A percentile compares a stretch with the other conserved stretches of the same genome.
Conservation (phyloP, 1,139 yeast genomes). For the Citeromyces hawaiiensis region DNA sequence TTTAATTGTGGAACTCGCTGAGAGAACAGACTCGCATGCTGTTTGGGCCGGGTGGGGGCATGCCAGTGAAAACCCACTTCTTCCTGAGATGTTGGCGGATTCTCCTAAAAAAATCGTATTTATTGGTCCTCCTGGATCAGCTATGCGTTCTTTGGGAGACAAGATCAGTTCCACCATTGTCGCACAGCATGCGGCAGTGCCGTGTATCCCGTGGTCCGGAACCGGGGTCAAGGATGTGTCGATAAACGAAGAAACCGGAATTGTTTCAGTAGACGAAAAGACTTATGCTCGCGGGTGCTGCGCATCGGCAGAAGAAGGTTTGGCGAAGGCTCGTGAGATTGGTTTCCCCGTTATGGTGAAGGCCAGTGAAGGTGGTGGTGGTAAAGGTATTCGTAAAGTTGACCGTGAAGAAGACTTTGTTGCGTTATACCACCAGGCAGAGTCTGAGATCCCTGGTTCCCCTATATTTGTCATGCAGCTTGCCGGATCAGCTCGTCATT, state of each 20-base stretch:
- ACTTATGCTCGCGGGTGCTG: constrained; percentile 85
- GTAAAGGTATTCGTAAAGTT: constrained; percentile 91
- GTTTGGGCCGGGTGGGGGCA: constrained; percentile 99
- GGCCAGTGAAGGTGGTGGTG: constrained; percentile 99
- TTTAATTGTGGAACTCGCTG: constrained; percentile 91
- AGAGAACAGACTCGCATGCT: constrained; percentile 91
- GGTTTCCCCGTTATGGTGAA: constrained; percentile 93
- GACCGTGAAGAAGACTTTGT: constrained; percentile 72
- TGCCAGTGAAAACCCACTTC: constrained; percentile 91
- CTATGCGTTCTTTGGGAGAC: constrained; percentile 79
- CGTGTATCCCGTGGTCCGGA: constrained; percentile 91
- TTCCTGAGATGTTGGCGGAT: constrained; percentile 88
- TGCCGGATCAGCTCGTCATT: constrained; percentile 90
- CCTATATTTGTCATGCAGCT: constrained; percentile 92
- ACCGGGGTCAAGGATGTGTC: constrained; percentile 63
- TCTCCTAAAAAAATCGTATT: constrained; percentile 80
- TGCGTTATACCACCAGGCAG: constrained; percentile 88
- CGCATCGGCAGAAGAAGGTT: constrained; percentile 59
- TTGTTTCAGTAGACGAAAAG: constrained; percentile 80
- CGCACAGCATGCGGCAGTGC: constrained; percentile 80
- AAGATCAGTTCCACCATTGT: constrained; percentile 95
- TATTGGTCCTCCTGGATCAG: constrained; percentile 92
- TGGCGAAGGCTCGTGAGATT: constrained; percentile 57
- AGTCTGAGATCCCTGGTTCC: constrained; percentile 83
- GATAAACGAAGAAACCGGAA: constrained; percentile 51